Base-by-base conservation (phyloP, 208 protist species). In the Herpetomonas samuelpessoai region DNA sequence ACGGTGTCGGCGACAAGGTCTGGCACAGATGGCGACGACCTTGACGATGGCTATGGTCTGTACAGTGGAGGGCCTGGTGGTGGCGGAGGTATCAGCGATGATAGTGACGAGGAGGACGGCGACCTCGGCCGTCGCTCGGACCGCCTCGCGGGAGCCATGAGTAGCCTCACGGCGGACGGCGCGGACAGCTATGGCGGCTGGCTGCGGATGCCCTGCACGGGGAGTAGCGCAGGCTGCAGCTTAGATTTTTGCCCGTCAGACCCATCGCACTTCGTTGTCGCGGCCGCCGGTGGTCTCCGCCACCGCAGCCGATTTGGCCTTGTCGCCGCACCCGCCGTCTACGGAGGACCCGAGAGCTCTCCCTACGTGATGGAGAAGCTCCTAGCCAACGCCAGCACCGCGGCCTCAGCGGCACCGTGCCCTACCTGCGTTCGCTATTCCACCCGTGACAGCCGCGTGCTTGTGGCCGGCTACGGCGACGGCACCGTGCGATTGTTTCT, bases 391-490 rank as follows among this genome's bases (percentile, higher is more conserved):
- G 6, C 35, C 6, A 6, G 9, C 35, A 14, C 35, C 9, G 35
- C 35, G 6, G 35, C 35, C 35, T 41, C 44, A n/a, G 69, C 66
- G 22, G 50, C 74, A 16, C 68, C 62, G 39, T 69, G 86, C 31
- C 81, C 83, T 22, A 74, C 71, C 38, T 86, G 76, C 66, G 73
- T 88, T 50, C 76, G 76, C 28, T 94, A 79, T 68, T 82, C 59
- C 48, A 53, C 50, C 10, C 35, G 83, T 1, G 88, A 94, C 55
- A 78, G 71, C 25, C 81, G 80, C 31, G 74, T 88, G 61, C 64
- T 94, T 24, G 53, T 90, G 22, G 84, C 68, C 12, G 88, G 88
- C 44, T 94, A 91, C 72, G 82, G 79, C 48, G 84, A 94, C 64
- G 88, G 88, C 55, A 84, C 74, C 22, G 55, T 94, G 39, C 81